phyloP scores from a whole-genome alignment of 148 eudicot genomes.

The Pouteria glomerata region DNA sequence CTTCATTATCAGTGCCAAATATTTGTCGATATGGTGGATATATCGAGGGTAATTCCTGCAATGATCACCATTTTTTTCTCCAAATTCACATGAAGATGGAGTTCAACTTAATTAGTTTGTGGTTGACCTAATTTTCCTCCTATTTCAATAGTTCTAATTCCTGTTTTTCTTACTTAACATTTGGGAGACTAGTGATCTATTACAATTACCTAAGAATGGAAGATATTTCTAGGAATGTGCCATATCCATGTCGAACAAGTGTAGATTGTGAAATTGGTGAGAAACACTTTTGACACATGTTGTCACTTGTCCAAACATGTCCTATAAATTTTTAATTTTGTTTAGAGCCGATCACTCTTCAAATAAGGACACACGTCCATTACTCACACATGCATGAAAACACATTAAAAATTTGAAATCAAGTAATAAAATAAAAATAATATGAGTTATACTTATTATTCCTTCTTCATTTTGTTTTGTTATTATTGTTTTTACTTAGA shows the following conservation, averaged over 20 bases:
- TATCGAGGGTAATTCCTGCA: no score
- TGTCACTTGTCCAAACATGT: not conserved
- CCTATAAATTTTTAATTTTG: not conserved
- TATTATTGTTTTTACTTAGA: not conserved
- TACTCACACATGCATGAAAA: not conserved
- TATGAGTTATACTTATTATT: not conserved
- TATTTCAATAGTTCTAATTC: not conserved
- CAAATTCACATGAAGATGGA: no score
- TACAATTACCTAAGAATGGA: not conserved
- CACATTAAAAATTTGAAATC: not conserved
- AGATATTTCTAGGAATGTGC: not conserved
- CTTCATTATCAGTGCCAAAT: no score
- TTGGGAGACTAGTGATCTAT: not conserved
- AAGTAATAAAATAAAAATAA: not conserved
- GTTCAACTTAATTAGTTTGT: no score
- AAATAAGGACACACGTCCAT: not conserved
- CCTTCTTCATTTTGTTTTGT: not conserved
- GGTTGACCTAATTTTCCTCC: no score
- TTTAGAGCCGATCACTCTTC: not conserved
- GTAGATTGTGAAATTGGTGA: not conserved
- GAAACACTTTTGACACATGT: not conserved
- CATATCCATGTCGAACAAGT: not conserved
- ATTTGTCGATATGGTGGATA: no score
- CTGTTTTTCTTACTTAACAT: not conserved
- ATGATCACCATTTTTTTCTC: no score